phyloP scores from a whole-genome alignment of 768 basidiomycete species.

The Lactifluus echinatus region DNA sequence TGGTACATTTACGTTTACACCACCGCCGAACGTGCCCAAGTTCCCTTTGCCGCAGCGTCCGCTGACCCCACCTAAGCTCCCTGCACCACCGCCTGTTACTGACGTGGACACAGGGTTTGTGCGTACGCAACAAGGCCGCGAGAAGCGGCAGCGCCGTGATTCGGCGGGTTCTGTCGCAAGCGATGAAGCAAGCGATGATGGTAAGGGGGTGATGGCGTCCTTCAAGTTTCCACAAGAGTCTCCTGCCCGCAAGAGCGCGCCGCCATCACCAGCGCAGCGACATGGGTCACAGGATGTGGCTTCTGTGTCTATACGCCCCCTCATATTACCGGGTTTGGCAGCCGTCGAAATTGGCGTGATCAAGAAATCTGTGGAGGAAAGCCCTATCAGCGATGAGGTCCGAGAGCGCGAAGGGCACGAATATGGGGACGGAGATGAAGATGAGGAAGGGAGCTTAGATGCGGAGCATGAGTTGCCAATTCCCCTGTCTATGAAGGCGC shows the following conservation, averaged over 20 bases:
- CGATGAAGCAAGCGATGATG: constrained; percentile 45
- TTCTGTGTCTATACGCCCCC: constrained; percentile 47
- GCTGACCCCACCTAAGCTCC: constrained; percentile 27
- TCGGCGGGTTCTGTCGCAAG: constrained; percentile 32
- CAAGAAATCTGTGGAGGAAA: constrained; percentile 1
- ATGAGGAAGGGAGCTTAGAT: constrained; percentile 8
- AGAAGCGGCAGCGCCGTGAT: constrained; percentile 64
- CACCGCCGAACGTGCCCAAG: constrained; percentile 55
- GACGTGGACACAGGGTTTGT: constrained; percentile 21
- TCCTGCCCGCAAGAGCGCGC: constrained; percentile 41
- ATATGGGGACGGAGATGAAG: constrained; percentile 20
- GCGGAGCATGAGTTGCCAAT: constrained; percentile 27
- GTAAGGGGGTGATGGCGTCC: constrained; percentile 45
- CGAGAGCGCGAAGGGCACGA: constrained; percentile 21
- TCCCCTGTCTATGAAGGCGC: constrained; percentile 33
- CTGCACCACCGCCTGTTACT: constrained; percentile 26
- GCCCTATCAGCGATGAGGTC: background rate
- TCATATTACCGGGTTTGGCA: constrained; percentile 61
- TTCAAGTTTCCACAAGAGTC: constrained; percentile 70
- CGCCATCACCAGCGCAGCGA: constrained; percentile 29
- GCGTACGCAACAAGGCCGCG: constrained; percentile 57
- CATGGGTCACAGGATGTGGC: too few relatives aligned
- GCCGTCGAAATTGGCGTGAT: constrained; percentile 21
- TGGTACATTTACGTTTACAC: constrained; percentile 65
- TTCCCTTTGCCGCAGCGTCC: constrained; percentile 34